Evolutionary conservation across 225 moss, liverwort and hornwort species (phyloP).

Genomic region (Takakia lepidozioides): DNA sequence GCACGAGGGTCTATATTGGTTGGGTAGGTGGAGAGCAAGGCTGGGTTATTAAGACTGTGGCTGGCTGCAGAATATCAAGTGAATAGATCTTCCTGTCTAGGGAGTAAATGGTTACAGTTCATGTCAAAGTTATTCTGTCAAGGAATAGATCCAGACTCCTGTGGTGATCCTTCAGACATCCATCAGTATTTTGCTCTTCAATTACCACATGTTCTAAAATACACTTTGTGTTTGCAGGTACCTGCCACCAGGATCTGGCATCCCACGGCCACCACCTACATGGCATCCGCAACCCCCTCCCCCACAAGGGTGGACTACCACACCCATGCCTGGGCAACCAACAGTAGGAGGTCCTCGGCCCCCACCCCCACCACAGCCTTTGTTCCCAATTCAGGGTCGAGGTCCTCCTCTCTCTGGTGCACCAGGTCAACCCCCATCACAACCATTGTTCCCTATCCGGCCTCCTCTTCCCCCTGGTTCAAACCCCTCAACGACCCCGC

Average conservation of each 20-base stretch:
- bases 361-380: conserved; percentile 65
- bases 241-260: conserved; percentile 31
- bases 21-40: too few species aligned
- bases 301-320: conserved; percentile 35
- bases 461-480: conserved; percentile 55
- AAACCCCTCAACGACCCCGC: conserved; percentile 16
- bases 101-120: too few species aligned
- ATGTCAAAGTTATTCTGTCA: too few species aligned
- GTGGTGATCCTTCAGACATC: too few species aligned
- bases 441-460: conserved; percentile 81
- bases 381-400: conserved; percentile 77
- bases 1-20: too few species aligned
- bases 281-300: conserved; percentile 51
- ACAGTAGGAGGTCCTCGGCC: too few species aligned
- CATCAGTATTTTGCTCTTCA: too few species aligned
- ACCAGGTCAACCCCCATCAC: conserved; percentile 55
- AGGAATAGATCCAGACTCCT: too few species aligned
- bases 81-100: too few species aligned
- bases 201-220: conserved; percentile 17
- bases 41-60: too few species aligned
- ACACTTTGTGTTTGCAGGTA: conserved; percentile 24
- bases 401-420: conserved; percentile 37
- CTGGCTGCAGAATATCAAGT: too few species aligned
- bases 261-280: conserved; percentile 41
- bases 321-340: conserved; percentile 34